Base-by-base conservation (phyloP, 768 basidiomycete genomes). In the Ephemerocybe angulata region DNA sequence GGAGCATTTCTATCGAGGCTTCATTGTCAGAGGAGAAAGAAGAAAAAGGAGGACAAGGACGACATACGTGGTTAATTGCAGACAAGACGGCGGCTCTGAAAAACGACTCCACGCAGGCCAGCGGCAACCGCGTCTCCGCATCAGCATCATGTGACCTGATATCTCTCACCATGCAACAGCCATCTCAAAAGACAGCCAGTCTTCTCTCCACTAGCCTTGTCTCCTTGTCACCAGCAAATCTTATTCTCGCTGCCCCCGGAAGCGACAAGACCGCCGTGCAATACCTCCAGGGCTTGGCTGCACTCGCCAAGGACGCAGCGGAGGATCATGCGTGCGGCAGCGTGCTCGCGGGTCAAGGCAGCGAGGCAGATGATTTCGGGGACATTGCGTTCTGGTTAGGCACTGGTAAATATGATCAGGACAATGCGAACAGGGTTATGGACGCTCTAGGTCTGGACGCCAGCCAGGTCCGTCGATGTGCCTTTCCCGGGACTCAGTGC, bases 291-390 rank as follows among this genome's bases (percentile, higher is more conserved):
- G 47, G 65, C 13, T 71, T 84, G 48, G 76, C 73, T 3, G 56
- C 62, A 13, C 61, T 66, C 33, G 78, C 78, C 11, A 70, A 75
- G 48, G 60, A 58, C 1, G 67, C 75, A 1, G 79, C 83, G 3
- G 65, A 62, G 25, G 66, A 72, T 2, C 67, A 72, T 10, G 64
- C 70, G 11, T 78, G 73, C 61, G 77, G 79, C n/a, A 84, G 80
- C 60, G 67, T 84, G 42, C 72, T 84, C 12, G 78, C 76, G 0
- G 83, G 83, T 2, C 72, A 72, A 29, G 64, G 70, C n/a, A 82
- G 76, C 58, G 83, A 86, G 59, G 76, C 75, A 59, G 83, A 84
- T 56, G 82, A 85, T 44, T 79, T 71, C 38, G 76, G 76, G 4
- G 47, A 55, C 24, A 82, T 81, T 22, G 79, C 72, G 3, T 44